phyloP scores from a whole-genome alignment of 768 basidiomycete genomes.

The Mycena galericulata region DNA sequence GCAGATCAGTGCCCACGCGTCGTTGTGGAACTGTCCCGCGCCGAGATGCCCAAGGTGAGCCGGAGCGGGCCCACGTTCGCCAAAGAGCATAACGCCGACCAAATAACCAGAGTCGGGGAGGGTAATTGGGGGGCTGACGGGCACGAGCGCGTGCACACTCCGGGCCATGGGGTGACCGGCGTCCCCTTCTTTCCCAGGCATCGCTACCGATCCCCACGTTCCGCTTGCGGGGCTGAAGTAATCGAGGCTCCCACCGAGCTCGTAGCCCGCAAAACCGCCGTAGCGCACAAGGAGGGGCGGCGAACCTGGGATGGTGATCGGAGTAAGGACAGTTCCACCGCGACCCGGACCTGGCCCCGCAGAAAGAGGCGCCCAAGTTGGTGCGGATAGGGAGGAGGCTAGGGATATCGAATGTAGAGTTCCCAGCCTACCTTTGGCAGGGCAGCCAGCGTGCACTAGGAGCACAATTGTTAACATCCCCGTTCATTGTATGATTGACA shows the following conservation, averaged over 20 bases:
- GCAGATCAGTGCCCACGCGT: constrained; percentile 22
- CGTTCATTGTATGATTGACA: not conserved
- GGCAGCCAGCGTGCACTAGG: constrained; percentile 21
- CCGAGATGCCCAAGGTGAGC: constrained; percentile 20
- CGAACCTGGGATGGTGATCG: not conserved
- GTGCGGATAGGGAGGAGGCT: not conserved
- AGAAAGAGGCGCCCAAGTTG: constrained; percentile 7
- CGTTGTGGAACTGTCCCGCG: constrained; percentile 16
- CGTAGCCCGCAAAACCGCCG: constrained; percentile 22
- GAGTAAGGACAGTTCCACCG: constrained; percentile 15
- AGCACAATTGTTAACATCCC: not conserved
- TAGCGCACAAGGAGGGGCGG: constrained; percentile 12
- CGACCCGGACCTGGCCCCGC: constrained; percentile 13
- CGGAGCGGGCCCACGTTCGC: constrained; percentile 21
- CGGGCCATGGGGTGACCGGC: constrained; percentile 8
- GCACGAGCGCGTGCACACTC: constrained; percentile 18
- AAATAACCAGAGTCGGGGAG: not conserved
- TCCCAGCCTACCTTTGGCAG: constrained; percentile 9
- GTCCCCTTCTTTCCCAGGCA: constrained; percentile 6
- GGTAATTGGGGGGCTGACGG: not conserved
- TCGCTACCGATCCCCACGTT: constrained; percentile 7
- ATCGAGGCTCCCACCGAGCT: constrained; percentile 19
- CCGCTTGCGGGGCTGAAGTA: constrained; percentile 13
- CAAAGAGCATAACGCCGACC: constrained; percentile 15
- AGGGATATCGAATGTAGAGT: constrained; percentile 12